A percentile compares a stretch with the other conserved stretches of the same genome.
Conservation (phyloP, 2,329 filamentous ascomycete species). For the Trichoderma sp. region DNA sequence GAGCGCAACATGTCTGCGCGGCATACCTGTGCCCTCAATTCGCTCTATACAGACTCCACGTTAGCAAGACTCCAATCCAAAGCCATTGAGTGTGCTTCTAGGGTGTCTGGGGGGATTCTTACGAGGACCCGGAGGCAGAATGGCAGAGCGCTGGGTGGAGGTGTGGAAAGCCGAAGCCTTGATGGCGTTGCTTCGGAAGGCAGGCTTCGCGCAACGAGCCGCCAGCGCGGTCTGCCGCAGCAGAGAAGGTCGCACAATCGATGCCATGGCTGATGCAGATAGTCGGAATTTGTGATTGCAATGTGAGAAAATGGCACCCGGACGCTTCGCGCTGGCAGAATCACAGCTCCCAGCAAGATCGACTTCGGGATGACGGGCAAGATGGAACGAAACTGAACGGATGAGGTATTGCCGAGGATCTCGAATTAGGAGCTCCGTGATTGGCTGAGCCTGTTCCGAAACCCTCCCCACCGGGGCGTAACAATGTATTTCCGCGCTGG, state of each 20-base stretch:
- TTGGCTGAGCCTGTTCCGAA: slow-evolving; percentile 19
- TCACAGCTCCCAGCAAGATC: neutral
- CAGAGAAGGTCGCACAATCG: slow-evolving; percentile 52
- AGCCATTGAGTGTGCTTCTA: neutral
- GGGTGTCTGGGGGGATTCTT: slow-evolving; percentile 38
- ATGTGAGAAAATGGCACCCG: neutral
- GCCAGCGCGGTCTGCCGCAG: slow-evolving; percentile 51
- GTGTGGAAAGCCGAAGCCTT: slow-evolving; percentile 83
- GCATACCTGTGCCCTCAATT: slow-evolving; percentile 70
- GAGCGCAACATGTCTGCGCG: slow-evolving; percentile 6
- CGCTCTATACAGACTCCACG: slow-evolving; percentile 52
- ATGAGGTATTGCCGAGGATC: slow-evolving; percentile 21
- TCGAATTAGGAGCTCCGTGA: slow-evolving; percentile 21
- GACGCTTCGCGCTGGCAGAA: slow-evolving; percentile 12
- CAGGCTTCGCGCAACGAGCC: slow-evolving; percentile 29
- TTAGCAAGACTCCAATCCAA: slow-evolving; percentile 40
- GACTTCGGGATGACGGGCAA: slow-evolving; percentile 12
- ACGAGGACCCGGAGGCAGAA: slow-evolving; percentile 87
- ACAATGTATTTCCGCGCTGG: slow-evolving; percentile 27
- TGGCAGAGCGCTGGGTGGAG: slow-evolving; percentile 68
- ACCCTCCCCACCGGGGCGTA: slow-evolving; percentile 26
- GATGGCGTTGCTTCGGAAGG: slow-evolving; percentile 37
- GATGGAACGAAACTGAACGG: slow-evolving; percentile 14
- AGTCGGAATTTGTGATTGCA: neutral
- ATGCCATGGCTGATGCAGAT: slow-evolving; percentile 47